Base-by-base conservation (phyloP, 345 rosid genomes). In the Erysimum cheiranthoides region DNA sequence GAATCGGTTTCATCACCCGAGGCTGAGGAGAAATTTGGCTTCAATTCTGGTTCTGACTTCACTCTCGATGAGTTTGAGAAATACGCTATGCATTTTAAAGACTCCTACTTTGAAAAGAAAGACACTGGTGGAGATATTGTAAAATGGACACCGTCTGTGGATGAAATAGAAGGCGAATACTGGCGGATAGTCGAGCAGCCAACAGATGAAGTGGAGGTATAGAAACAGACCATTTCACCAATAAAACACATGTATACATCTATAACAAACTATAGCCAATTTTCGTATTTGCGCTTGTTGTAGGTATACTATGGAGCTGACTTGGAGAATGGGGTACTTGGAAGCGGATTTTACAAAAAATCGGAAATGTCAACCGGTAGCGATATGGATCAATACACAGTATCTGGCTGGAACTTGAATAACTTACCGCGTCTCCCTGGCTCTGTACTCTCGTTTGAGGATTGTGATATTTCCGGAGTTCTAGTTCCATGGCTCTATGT, bases 271-370 rank as follows among this genome's bases (percentile, higher is more conserved):
- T 66, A 27, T 39, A 5, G 10, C 4, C 4, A 25, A 10, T 7
- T 42, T 16, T 11, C 2, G 1, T 3, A 25, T 66, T 38, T 63
- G 14, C 8, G 31, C 4, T n/a, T 59, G 54, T 73, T 65, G 66
- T 82, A 93, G 98, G 92, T 94, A 16, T 90, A 86, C 80, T 95
- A 95, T 79, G 97, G 99, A 65, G 99, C 97, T 78, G 97, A 95
- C 79, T 78, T 95, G 84, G 97, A 95, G 85, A 90, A 90, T 31
- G 96, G 89, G 66, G 85, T 75, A 16, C 89, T 92, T 75, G 92
- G 92, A 74, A 95, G 99, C 77, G 99, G 99, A 39, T 95, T 92
- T 88, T 92, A 92, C 9, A 92, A 87, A 79, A 83, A 78, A 47
- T 65, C 83, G 9, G 80, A 88, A 10, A 68, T 27, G 69, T 30